Conservation (phyloP, 1,284 basidiomycete species). For the Lignosus rhinocerotis region DNA sequence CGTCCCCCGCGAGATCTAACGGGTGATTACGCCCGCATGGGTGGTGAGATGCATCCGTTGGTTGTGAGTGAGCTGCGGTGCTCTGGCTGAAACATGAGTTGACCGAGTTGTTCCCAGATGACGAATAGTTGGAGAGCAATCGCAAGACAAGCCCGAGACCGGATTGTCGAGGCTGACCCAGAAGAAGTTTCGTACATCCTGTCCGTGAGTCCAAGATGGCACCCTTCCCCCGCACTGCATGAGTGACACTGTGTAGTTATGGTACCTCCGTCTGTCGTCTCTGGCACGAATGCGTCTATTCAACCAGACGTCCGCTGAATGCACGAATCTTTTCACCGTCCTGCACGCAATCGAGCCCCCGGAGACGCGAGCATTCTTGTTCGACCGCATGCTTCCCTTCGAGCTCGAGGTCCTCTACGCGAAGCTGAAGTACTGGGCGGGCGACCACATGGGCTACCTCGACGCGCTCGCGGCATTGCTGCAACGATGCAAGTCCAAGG, state of each 20-base stretch:
- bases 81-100: not conserved
- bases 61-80: conserved; percentile 55
- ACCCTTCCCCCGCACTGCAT: not conserved
- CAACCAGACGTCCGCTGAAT: conserved; percentile 79
- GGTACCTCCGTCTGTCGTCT: conserved; percentile 77
- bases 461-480: conserved; percentile 80
- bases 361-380: conserved; percentile 49
- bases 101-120: conserved; percentile 50
- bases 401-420: conserved; percentile 78
- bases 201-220: conserved; percentile 47
- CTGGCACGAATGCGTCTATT: conserved; percentile 78
- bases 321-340: conserved; percentile 75
- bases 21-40: conserved; percentile 65
- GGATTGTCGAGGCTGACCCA: conserved; percentile 66
- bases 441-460: conserved; percentile 72
- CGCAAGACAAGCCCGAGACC: conserved; percentile 76
- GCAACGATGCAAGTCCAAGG: conserved; percentile 68
- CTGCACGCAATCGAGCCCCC: conserved; percentile 58
- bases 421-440: conserved; percentile 72
- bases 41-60: conserved; percentile 66
- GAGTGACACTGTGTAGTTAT: conserved; percentile 53
- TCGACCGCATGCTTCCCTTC: conserved; percentile 69
- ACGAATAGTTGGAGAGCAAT: conserved; percentile 81
- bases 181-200: conserved; percentile 65
- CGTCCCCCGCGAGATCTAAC: conserved; percentile 70